Base-by-base conservation (phyloP, 768 basidiomycete species). In the Pulveroboletus ravenelii region DNA sequence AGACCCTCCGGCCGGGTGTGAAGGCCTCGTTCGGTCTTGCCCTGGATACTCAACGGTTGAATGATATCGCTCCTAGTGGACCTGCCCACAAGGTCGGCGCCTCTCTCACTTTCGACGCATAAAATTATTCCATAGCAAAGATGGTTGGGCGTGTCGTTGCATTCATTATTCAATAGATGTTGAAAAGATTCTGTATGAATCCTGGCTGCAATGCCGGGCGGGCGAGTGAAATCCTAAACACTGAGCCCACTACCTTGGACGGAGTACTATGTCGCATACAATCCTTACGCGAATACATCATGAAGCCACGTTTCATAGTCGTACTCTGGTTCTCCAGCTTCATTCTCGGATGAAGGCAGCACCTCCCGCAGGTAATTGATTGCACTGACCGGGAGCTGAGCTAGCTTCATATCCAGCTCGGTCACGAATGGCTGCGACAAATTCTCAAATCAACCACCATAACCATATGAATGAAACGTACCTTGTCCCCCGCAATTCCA, bases 1-100 rank as follows among this genome's bases (percentile, higher is more conserved):
- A 99, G 75, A 74, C 81, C 35, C 88, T 99, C 66, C 89, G 92
- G 58, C 91, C 91, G 45, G 93, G 93, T 63, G 89, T 97, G 63
- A 91, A 88, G 70, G 88, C 88, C 41, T 79, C 87, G 44, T 93
- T 97, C 70, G 94, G 95, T 74, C 82, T 97, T 64, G 92, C 93
- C 59, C 77, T 99, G 57, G 96, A 99, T 76, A 95, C 93, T 54
- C 85, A 91, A 74, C 84, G 88, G 59, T 75, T 97, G 60, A 93
- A 89, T 74, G 89, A 91, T 50, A 68, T 78, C 46, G 70, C 74
- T 43, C 78, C 79, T 45, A 52, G 68, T 47, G 87, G 84, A 42
- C 80, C 86, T 48, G 80, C 84, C 13, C 90, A 93, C 83, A 92
- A 91, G 80, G 80, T 89, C 59, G 88, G 88, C 62, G 80, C 86